phyloP scores from a whole-genome alignment of 139 green algal species.

The Diplosphaera chodatii region DNA sequence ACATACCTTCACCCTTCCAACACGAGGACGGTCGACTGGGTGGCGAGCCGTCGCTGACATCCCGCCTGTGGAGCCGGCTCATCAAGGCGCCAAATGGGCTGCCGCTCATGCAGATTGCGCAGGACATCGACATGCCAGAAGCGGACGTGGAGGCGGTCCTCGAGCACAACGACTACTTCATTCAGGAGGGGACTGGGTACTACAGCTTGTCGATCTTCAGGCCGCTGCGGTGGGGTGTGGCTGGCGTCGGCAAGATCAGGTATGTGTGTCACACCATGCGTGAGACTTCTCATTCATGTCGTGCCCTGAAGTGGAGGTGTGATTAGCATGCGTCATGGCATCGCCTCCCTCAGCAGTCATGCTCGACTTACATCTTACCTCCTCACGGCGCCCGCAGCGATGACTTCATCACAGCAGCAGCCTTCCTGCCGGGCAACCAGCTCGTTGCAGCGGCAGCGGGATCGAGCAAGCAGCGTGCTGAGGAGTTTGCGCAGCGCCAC shows the following conservation, averaged over 20 bases:
- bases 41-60: not conserved
- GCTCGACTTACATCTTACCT: too few species aligned
- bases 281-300: not conserved
- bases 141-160: not conserved
- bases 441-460: slow-evolving; percentile 4
- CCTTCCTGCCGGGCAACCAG: slow-evolving; percentile 10
- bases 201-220: not conserved
- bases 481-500: slow-evolving; percentile 16
- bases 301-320: too few species aligned
- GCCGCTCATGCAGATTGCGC: not conserved
- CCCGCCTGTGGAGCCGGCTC: not conserved
- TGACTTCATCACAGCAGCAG: slow-evolving; percentile 13
- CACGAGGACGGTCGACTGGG: not conserved
- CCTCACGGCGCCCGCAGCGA: too few species aligned
- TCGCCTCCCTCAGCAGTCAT: too few species aligned
- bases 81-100: not conserved
- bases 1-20: not conserved
- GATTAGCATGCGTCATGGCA: too few species aligned
- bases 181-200: not conserved
- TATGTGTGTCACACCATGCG: not conserved
- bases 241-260: not conserved
- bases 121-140: not conserved
- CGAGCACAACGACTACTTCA: not conserved
- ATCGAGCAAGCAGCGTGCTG: not conserved
- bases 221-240: not conserved